Percentiles rank a stretch among this genome's conserved stretches.
Evolutionary conservation across 2,329 filamentous ascomycete genomes (phyloP).

Genomic region (Metarhizium sp.): DNA sequence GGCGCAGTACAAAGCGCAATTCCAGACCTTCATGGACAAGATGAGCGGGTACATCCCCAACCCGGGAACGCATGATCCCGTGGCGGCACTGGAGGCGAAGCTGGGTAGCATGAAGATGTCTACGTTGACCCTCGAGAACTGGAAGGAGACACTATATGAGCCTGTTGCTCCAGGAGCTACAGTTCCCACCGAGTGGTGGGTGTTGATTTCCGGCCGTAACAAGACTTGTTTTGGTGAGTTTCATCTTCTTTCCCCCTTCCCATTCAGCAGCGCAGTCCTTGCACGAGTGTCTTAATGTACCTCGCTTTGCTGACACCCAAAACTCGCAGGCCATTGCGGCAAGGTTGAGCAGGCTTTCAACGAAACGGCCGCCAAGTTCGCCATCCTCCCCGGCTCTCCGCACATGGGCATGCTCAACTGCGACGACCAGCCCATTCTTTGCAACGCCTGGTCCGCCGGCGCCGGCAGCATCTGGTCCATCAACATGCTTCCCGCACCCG

Average conservation of each 20-base stretch:
- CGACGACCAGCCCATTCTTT: slow-evolving; percentile 64
- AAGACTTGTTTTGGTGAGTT: slow-evolving; percentile 61
- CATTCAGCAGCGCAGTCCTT: background rate
- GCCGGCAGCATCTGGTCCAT: slow-evolving; percentile 59
- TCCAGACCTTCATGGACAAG: slow-evolving; percentile 55
- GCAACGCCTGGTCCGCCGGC: slow-evolving; percentile 61
- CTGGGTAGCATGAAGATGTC: slow-evolving; percentile 33
- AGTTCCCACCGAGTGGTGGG: slow-evolving; percentile 65
- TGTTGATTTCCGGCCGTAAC: slow-evolving; percentile 66
- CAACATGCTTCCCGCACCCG: slow-evolving; percentile 54
- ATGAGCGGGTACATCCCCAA: slow-evolving; percentile 42
- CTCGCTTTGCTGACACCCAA: background rate
- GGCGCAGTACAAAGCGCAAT: slow-evolving; percentile 52
- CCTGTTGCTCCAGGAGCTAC: slow-evolving; percentile 50
- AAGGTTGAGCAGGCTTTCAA: slow-evolving; percentile 57
- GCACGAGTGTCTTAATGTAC: background rate
- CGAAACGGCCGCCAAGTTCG: slow-evolving; percentile 55
- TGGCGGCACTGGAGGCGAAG: slow-evolving; percentile 33
- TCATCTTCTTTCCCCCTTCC: background rate
- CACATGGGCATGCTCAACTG: slow-evolving; percentile 65
- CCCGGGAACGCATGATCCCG: slow-evolving; percentile 30
- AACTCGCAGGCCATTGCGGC: slow-evolving; percentile 50
- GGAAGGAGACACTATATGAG: slow-evolving; percentile 57
- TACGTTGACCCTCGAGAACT: slow-evolving; percentile 56
- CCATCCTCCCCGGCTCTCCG: slow-evolving; percentile 50